These are phyloP conservation scores for Pholiota conissans DNA, from an alignment of 768 basidiomycete species.

Conservation along the genomic window DNA sequence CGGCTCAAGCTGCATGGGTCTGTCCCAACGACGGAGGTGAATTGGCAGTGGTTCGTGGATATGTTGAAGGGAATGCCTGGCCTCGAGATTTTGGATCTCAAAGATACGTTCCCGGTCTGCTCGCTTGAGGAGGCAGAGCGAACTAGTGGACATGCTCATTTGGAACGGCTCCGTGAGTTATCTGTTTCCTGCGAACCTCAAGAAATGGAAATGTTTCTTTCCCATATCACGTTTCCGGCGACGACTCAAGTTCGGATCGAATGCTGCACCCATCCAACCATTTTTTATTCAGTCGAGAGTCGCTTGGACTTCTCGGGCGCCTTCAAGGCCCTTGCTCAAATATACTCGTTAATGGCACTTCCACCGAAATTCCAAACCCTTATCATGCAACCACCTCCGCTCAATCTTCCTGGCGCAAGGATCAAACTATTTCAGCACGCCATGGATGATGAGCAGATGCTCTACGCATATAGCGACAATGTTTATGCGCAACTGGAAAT, in stretches of 20 bases:
- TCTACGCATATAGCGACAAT: not conserved
- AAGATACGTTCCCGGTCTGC: not conserved
- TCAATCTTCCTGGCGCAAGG: not conserved
- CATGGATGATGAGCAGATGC: not conserved
- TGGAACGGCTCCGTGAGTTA: not conserved
- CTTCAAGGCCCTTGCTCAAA: not conserved
- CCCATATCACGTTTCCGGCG: not conserved
- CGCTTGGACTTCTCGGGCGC: not conserved
- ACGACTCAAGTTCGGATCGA: constrained; percentile 2
- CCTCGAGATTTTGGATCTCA: not conserved
- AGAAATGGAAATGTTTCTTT: constrained; percentile 4
- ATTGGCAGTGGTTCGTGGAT: constrained; percentile 27
- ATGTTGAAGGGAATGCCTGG: constrained; percentile 5
- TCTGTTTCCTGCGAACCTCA: not conserved
- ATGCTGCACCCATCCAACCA: not conserved
- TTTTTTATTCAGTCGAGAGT: not conserved
- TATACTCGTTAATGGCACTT: not conserved
- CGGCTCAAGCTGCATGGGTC: constrained; percentile 34
- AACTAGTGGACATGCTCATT: not conserved
- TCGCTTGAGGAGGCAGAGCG: not conserved
- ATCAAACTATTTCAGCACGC: not conserved
- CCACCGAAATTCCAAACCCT: not conserved
- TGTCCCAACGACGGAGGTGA: constrained; percentile 22
- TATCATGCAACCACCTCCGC: not conserved
- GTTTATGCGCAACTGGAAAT: not conserved